A percentile compares a stretch with the other conserved stretches of the same genome.
These are phyloP conservation scores for Alternaria ventricosa DNA, from an alignment of 2,329 filamentous ascomycete genomes.

Conservation along the genomic window DNA sequence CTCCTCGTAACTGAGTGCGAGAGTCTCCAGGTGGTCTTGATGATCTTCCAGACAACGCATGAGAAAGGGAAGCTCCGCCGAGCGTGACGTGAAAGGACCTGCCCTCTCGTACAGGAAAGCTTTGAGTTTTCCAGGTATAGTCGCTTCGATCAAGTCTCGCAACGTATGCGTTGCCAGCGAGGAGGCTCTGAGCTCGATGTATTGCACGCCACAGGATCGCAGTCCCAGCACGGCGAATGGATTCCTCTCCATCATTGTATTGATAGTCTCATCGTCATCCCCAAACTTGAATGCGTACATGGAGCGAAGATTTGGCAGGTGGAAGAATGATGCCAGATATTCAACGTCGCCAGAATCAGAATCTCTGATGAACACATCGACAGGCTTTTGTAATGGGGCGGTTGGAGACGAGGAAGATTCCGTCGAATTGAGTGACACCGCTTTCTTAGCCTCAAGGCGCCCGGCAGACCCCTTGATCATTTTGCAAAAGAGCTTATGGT, in stretches of 20 bases:
- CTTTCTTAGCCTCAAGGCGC: background rate
- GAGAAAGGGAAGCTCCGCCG: background rate
- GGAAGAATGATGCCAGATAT: background rate
- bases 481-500: background rate
- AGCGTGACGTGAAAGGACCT: background rate
- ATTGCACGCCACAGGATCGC: background rate
- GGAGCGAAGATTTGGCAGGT: background rate
- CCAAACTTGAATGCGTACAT: background rate
- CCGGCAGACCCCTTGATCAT: background rate
- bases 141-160: background rate
- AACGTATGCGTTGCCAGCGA: background rate
- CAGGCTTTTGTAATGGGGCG: background rate
- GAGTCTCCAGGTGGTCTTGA: background rate
- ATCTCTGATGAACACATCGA: background rate
- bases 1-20: background rate
- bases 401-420: background rate
- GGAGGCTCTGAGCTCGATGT: background rate
- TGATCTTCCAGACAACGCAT: background rate
- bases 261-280: background rate
- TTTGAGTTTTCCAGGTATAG: background rate
- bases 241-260: background rate
- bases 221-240: background rate
- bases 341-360: background rate
- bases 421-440: background rate
- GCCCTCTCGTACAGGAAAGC: background rate